These are phyloP conservation scores for Marchantia paleacea DNA, from an alignment of 225 moss, liverwort and hornwort species.

Conservation along the genomic window DNA sequence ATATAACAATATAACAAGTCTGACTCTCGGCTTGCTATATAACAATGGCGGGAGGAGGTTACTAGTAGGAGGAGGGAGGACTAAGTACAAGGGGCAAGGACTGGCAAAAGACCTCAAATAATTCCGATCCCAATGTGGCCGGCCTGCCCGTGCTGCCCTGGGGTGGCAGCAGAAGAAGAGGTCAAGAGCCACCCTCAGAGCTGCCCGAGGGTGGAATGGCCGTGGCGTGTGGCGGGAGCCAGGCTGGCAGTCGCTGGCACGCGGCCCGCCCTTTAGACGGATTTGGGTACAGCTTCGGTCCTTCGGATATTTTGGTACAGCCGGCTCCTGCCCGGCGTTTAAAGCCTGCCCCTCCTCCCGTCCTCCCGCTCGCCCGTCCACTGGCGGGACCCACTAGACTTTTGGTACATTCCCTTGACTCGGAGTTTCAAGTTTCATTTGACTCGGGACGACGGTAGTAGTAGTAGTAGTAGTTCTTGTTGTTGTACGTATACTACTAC, in stretches of 20 bases:
- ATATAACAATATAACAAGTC: too few relatives aligned
- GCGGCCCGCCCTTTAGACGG: neutral
- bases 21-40: too few relatives aligned
- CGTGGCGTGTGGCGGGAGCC: slow-evolving; percentile 21
- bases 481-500: neutral
- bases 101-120: neutral
- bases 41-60: neutral
- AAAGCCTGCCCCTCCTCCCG: neutral
- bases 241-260: slow-evolving; percentile 18
- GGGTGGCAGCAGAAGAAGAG: neutral
- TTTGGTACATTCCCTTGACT: slow-evolving; percentile 13
- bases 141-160: slow-evolving; percentile 4
- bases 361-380: neutral
- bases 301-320: slow-evolving; percentile 11
- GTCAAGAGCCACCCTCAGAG: neutral
- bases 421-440: neutral
- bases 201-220: slow-evolving; percentile 13
- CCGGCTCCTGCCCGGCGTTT: neutral
- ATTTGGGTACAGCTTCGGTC: slow-evolving; percentile 5
- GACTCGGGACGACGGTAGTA: neutral
- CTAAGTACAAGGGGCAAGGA: neutral
- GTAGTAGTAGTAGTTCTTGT: neutral
- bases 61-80: neutral
- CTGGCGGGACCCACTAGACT: neutral
- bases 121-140: slow-evolving; percentile 6